Base-by-base conservation (phyloP, 345 rosid genomes). In the Zanthoxylum bungeanum region DNA sequence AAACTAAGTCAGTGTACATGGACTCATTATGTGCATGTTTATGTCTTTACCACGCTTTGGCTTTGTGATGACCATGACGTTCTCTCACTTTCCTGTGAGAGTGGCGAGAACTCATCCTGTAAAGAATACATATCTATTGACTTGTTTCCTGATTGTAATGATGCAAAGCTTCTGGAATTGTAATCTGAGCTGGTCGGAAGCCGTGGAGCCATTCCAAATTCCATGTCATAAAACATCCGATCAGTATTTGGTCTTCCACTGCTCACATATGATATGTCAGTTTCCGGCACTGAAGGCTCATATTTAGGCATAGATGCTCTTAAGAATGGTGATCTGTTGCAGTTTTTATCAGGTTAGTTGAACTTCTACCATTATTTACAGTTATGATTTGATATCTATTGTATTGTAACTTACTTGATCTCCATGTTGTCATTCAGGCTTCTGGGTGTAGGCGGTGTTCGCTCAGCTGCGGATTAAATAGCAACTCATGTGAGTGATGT, bases 191-290 rank as follows among this genome's bases (percentile, higher is more conserved):
- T 16, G 57, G 24, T 56, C n/a, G 97, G 81, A 64, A 82, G 66
- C 52, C 84, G 57, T 0, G 85, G 79, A 19, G 52, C 12, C 55
- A 40, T 70, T 69, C 73, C 86, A 19, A 58, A 24, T 27, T 88
- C 93, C 9, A 59, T 0, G 53, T 39, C 63, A 25, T 94, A 92
- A 75, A 72, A 80, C 80, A 75, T 67, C 37, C 49, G 73, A 55
- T 92, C 92, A 0, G 59, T 64, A 78, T 90, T 87, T 24, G 86
- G 85, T 73, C 89, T 89, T 70, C 89, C 86, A 53, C 78, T 85
- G 82, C 97, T 91, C 57, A 86, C 91, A 71, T 76, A 91, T 53
- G 99, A 88, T 84, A 88, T 86, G 75, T 92, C 98, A 0, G 85
- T 78, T 0, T 91, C 98, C 9, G 77, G 53, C 44, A 62, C 4